Evolutionary conservation across 352 stramenopile genomes (phyloP).

Genomic region (Phytopythium aichiense): DNA sequence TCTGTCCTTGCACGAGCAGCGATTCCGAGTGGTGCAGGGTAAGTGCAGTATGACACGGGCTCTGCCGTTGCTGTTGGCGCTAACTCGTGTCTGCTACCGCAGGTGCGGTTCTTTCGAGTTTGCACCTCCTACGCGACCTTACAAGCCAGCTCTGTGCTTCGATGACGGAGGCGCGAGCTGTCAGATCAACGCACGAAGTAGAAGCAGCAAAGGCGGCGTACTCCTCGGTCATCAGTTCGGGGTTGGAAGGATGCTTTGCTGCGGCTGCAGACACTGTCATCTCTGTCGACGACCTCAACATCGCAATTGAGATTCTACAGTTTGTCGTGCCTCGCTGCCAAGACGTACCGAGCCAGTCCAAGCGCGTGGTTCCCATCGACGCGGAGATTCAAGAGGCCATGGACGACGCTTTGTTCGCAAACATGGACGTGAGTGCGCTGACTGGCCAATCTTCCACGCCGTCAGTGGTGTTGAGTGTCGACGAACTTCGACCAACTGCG

Average conservation of each 20-base stretch:
- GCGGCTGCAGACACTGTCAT: constrained; percentile 28
- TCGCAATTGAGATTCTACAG: constrained; percentile 56
- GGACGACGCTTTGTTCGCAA: constrained; percentile 39
- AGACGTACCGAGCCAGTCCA: constrained; percentile 24
- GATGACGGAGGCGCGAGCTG: constrained; percentile 12
- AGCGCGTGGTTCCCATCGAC: constrained; percentile 7
- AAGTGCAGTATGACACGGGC: constrained; percentile 7
- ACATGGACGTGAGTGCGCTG: constrained; percentile 35
- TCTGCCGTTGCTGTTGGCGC: not conserved
- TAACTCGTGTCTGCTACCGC: not conserved
- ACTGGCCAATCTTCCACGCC: constrained; percentile 4
- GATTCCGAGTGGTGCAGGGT: constrained; percentile 26
- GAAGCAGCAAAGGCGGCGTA: constrained; percentile 33
- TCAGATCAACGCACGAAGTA: constrained; percentile 13
- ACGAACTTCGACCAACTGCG: constrained; percentile 20
- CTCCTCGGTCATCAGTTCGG: constrained; percentile 33
- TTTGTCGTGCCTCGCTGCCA: constrained; percentile 28
- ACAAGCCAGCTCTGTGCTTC: constrained; percentile 21
- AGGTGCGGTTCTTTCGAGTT: constrained; percentile 31
- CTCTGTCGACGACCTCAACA: constrained; percentile 27
- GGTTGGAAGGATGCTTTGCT: constrained; percentile 43
- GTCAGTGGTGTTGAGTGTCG: constrained; percentile 16
- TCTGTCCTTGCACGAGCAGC: constrained; percentile 4
- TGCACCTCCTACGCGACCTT: constrained; percentile 47
- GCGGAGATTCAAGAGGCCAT: constrained; percentile 5